A percentile compares a stretch with the other conserved stretches of the same genome.
These are phyloP conservation scores for Teratosphaeria nubilosa DNA, from an alignment of 2,329 filamentous ascomycete species.

Conservation along the genomic window DNA sequence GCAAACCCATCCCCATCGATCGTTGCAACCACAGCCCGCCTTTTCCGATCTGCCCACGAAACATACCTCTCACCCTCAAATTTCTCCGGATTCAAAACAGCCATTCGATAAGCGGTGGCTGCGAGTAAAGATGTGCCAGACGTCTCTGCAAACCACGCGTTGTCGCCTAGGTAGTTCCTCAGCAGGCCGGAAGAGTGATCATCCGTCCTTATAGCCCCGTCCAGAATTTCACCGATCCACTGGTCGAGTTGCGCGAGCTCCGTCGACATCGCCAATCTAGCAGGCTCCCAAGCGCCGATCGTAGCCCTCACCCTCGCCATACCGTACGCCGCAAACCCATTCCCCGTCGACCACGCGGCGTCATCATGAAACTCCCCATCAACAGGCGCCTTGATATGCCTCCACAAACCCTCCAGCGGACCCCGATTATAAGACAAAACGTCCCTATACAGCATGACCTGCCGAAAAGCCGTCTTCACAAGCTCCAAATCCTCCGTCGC, in stretches of 20 bases:
- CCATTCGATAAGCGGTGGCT: slow-evolving; percentile 37
- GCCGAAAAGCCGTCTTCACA: slow-evolving; percentile 28
- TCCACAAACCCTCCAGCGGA: slow-evolving; percentile 29
- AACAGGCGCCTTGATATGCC: slow-evolving; percentile 34
- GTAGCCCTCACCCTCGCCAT: slow-evolving; percentile 39
- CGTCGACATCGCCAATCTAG: slow-evolving; percentile 6
- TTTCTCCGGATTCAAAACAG: slow-evolving; percentile 28
- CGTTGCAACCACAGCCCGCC: slow-evolving; percentile 25
- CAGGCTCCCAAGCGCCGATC: slow-evolving; percentile 24
- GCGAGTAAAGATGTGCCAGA: slow-evolving; percentile 39
- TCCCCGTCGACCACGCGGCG: slow-evolving; percentile 39
- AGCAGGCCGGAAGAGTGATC: slow-evolving; percentile 31
- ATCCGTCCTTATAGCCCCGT: slow-evolving; percentile 26
- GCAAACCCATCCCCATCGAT: slow-evolving; percentile 31
- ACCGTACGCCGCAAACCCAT: slow-evolving; percentile 40
- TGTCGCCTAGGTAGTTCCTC: slow-evolving; percentile 38
- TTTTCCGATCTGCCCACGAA: slow-evolving; percentile 35
- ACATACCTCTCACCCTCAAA: slow-evolving; percentile 29
- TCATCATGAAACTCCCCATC: slow-evolving; percentile 24
- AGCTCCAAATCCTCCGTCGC: slow-evolving; percentile 20
- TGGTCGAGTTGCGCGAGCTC: slow-evolving; percentile 21
- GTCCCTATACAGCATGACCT: slow-evolving; percentile 34
- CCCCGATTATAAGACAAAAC: slow-evolving; percentile 24
- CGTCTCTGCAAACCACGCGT: slow-evolving; percentile 38
- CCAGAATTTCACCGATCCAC: slow-evolving; percentile 29